Percentiles rank a stretch among this genome's conserved stretches.
phyloP scores from a whole-genome alignment of 2,329 filamentous ascomycete genomes.

The Fusarium duplospermum region DNA sequence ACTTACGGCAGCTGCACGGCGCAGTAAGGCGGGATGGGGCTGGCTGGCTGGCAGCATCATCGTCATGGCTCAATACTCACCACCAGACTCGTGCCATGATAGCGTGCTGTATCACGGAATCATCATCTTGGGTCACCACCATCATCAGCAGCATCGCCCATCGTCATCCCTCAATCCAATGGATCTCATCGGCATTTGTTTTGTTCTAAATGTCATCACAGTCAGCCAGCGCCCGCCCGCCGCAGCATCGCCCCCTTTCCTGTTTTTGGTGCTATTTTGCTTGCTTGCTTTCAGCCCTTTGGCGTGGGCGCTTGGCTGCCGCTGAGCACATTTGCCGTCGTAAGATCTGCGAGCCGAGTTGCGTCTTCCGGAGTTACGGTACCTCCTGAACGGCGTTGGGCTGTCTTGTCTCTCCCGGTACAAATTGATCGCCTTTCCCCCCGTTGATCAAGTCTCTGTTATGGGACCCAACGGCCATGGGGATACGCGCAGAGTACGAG shows the following conservation, averaged over 20 bases:
- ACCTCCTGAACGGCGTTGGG: slow-evolving; percentile 14
- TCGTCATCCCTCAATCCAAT: slow-evolving; percentile 4
- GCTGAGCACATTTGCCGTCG: slow-evolving; percentile 26
- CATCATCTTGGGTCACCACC: slow-evolving; percentile 1
- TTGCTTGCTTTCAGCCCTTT: not conserved
- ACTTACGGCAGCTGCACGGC: not conserved
- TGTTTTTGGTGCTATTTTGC: slow-evolving; percentile 24
- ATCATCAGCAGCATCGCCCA: slow-evolving; percentile 14
- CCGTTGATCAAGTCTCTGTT: not conserved
- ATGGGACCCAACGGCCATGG: not conserved
- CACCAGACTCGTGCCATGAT: slow-evolving; percentile 5
- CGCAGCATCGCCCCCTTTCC: slow-evolving; percentile 20
- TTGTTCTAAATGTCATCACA: slow-evolving; percentile 7
- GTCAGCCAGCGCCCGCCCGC: slow-evolving; percentile 32
- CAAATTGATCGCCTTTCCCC: slow-evolving; percentile 16
- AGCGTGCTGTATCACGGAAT: slow-evolving; percentile 12
- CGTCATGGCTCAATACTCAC: not conserved
- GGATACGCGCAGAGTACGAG: slow-evolving; percentile 3
- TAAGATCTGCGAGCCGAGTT: slow-evolving; percentile 39
- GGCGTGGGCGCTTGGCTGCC: slow-evolving; percentile 17
- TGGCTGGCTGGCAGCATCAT: slow-evolving; percentile 13
- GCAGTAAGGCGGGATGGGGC: not conserved
- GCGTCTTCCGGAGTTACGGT: slow-evolving; percentile 13
- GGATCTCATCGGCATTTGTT: slow-evolving; percentile 2
- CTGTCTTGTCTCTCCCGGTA: slow-evolving; percentile 6